phyloP scores from a whole-genome alignment of 208 protist species.

The Leishmania tarentolae region DNA sequence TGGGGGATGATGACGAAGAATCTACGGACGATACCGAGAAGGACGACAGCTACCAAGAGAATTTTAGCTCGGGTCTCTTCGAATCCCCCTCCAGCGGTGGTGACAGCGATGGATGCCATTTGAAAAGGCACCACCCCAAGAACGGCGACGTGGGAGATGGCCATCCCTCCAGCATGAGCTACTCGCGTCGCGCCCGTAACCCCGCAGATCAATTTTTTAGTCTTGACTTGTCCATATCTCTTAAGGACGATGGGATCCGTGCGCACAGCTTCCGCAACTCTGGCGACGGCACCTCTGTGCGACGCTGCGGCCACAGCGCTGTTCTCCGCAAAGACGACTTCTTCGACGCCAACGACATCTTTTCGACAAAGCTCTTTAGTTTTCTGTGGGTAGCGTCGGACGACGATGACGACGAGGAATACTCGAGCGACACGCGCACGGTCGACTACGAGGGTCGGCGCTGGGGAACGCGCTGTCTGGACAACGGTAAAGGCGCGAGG shows the following conservation, averaged over 20 bases:
- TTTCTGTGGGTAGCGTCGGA: conserved; percentile 41
- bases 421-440: neutral
- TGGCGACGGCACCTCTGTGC: neutral
- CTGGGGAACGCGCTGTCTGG: neutral
- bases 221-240: conserved; percentile 15
- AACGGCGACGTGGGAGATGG: neutral
- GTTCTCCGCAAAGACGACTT: conserved; percentile 35
- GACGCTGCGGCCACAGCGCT: conserved; percentile 17
- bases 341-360: conserved; percentile 55
- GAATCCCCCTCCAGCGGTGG: neutral
- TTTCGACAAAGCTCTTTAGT: conserved; percentile 61
- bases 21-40: conserved; percentile 12
- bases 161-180: too few relatives aligned
- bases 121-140: neutral
- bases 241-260: neutral
- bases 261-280: neutral
- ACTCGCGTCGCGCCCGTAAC: neutral
- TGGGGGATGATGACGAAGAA: conserved; percentile 6
- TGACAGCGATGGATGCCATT: neutral
- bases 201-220: conserved; percentile 25
- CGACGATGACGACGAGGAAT: conserved; percentile 8
- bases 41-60: neutral
- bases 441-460: neutral
- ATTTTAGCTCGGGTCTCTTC: neutral
- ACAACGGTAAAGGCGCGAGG: neutral